Conservation (phyloP, 495 filamentous ascomycete genomes). For the Lepraria neglecta region DNA sequence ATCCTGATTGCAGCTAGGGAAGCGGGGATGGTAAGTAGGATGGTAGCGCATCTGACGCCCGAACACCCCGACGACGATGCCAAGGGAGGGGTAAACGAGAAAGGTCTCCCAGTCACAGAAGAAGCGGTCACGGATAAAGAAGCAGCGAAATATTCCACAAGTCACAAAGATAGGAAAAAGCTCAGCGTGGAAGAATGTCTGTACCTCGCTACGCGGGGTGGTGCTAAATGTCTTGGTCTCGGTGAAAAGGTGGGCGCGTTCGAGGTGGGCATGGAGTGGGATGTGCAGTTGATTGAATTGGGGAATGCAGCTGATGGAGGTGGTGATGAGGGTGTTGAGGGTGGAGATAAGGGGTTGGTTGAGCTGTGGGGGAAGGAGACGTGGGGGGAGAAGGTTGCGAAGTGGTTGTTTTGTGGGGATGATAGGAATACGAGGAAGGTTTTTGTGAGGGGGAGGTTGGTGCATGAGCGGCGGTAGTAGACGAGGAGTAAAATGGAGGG, state of each 20-base stretch:
- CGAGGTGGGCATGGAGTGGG: constrained; percentile 81
- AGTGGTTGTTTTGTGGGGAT: constrained; percentile 87
- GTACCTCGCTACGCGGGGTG: constrained; percentile 76
- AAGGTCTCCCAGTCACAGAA: not conserved
- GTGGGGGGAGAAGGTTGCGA: constrained; percentile 69
- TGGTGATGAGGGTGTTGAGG: constrained; percentile 66
- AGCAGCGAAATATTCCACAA: not conserved
- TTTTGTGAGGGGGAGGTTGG: constrained; percentile 73
- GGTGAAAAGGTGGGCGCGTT: constrained; percentile 64
- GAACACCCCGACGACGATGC: constrained; percentile 23
- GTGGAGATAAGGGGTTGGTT: constrained; percentile 40
- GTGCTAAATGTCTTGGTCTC: constrained; percentile 70
- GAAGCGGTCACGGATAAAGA: not conserved
- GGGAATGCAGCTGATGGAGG: constrained; percentile 38
- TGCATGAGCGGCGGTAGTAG: constrained; percentile 47
- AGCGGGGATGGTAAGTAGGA: constrained; percentile 65
- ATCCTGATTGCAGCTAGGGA: constrained; percentile 75
- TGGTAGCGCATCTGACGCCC: constrained; percentile 38
- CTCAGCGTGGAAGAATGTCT: constrained; percentile 80
- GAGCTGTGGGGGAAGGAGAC: constrained; percentile 84
- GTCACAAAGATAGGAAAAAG: constrained; percentile 39
- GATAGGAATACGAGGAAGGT: constrained; percentile 74
- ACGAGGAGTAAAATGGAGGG: not conserved
- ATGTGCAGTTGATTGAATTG: constrained; percentile 62
- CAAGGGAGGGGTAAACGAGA: not conserved